These are phyloP conservation scores for Mucor circinelloides DNA, from an alignment of 371 early-diverging fungal species.

Conservation along the genomic window DNA sequence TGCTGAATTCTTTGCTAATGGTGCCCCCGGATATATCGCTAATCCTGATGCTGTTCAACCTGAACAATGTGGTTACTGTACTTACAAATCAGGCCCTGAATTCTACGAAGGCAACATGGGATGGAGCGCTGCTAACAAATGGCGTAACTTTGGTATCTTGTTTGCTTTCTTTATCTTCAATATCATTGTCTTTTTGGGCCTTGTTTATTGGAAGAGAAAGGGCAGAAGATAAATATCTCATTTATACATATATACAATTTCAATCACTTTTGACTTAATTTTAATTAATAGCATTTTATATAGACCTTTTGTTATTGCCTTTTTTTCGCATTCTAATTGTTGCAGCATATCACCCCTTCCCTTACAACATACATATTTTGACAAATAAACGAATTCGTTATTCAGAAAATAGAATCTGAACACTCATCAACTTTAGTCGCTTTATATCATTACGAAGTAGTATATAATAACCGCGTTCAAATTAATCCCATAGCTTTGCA, in stretches of 20 bases:
- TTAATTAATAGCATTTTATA: not conserved
- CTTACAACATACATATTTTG: not conserved
- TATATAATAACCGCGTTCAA: too few species aligned
- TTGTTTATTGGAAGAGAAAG: constrained; percentile 30
- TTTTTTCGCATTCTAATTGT: not conserved
- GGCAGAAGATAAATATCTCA: constrained; percentile 15
- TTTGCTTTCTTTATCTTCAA: constrained; percentile 55
- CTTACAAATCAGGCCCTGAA: constrained; percentile 54
- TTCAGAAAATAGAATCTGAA: too few species aligned
- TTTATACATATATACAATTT: not conserved
- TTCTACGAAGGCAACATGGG: constrained; percentile 34
- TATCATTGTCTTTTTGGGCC: constrained; percentile 33
- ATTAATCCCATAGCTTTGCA: too few species aligned
- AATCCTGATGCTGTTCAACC: constrained; percentile 46
- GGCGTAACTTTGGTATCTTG: constrained; percentile 70
- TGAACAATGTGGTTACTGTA: constrained; percentile 64
- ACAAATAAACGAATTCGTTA: not conserved
- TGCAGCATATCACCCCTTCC: not conserved
- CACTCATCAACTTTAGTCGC: too few species aligned
- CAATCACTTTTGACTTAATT: too few species aligned
- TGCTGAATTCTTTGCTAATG: constrained; percentile 40
- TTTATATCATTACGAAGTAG: too few species aligned
- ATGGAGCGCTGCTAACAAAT: constrained; percentile 52
- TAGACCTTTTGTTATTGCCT: not conserved
- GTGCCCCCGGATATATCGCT: constrained; percentile 57